phyloP scores from a whole-genome alignment of 2,329 filamentous ascomycete genomes.

The Coniochaeta hoffmannii region DNA sequence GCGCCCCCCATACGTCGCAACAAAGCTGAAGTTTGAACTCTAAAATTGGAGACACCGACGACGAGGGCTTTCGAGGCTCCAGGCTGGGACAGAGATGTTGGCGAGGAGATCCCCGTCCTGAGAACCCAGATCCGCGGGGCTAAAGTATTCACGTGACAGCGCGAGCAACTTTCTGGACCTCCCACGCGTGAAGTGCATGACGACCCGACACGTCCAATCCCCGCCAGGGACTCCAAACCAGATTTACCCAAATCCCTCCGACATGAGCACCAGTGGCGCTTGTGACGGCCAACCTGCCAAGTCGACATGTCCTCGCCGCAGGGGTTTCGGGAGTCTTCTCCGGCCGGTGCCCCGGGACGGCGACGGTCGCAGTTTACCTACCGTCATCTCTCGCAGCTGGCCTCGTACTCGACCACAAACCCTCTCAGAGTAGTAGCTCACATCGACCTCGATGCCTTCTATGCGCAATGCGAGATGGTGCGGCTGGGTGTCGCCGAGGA shows the following conservation, averaged over 20 bases:
- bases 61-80: too few relatives aligned
- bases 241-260: neutral
- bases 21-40: too few relatives aligned
- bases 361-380: slow-evolving; percentile 71
- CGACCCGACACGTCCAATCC: neutral
- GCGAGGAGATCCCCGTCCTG: too few relatives aligned
- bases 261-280: neutral
- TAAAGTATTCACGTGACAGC: too few relatives aligned
- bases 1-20: too few relatives aligned
- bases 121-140: too few relatives aligned
- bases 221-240: neutral
- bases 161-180: too few relatives aligned
- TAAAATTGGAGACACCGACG: too few relatives aligned
- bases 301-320: slow-evolving; percentile 15
- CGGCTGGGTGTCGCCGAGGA: slow-evolving; percentile 67
- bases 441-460: slow-evolving; percentile 95
- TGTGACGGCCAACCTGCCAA: slow-evolving; percentile 15
- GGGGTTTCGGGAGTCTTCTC: slow-evolving; percentile 27
- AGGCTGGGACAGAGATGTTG: too few relatives aligned
- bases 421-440: slow-evolving; percentile 85
- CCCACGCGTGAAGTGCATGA: too few relatives aligned
- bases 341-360: slow-evolving; percentile 20
- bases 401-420: slow-evolving; percentile 60
- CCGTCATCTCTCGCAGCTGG: slow-evolving; percentile 71
- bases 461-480: slow-evolving; percentile 93